Conservation (phyloP, 2,329 filamentous ascomycete species). For the Fusarium sp. region DNA sequence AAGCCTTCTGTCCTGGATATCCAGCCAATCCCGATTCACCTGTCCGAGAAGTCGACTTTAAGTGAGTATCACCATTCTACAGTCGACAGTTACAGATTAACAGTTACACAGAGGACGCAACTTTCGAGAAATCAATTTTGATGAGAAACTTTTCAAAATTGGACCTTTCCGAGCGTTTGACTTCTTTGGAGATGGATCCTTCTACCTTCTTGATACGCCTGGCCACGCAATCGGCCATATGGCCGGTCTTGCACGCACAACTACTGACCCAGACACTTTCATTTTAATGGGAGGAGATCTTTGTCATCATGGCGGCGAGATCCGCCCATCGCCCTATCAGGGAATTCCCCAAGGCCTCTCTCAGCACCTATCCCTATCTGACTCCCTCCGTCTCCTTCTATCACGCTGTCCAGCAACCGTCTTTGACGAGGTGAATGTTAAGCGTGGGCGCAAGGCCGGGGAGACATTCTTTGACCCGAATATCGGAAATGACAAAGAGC, state of each 20-base stretch:
- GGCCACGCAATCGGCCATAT: constrained; percentile 29
- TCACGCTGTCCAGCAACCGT: constrained; percentile 10
- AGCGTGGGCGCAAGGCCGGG: neutral
- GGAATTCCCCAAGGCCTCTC: constrained; percentile 2
- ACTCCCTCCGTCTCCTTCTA: constrained; percentile 11
- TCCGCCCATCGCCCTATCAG: constrained; percentile 16
- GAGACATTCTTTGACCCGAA: constrained; percentile 24
- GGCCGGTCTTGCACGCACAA: constrained; percentile 27
- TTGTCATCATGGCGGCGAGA: constrained; percentile 17
- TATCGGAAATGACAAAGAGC: neutral
- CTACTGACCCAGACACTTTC: neutral
- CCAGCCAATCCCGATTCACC: constrained; percentile 3
- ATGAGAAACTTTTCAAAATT: neutral
- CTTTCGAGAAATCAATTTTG: constrained; percentile 25
- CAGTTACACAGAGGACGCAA: neutral
- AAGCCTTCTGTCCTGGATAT: constrained; percentile 32
- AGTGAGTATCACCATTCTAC: neutral
- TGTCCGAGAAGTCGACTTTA: constrained; percentile 20
- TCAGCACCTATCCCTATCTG: neutral
- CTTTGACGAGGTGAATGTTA: neutral
- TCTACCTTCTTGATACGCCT: constrained; percentile 31
- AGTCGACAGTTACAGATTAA: accelerated
- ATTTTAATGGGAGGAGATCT: constrained; percentile 26
- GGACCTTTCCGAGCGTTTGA: constrained; percentile 26
- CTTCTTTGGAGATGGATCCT: constrained; percentile 34